Evolutionary conservation across 192 early-diverging fungal genomes (phyloP).

Genomic region (Allomyces macrogynus): DNA sequence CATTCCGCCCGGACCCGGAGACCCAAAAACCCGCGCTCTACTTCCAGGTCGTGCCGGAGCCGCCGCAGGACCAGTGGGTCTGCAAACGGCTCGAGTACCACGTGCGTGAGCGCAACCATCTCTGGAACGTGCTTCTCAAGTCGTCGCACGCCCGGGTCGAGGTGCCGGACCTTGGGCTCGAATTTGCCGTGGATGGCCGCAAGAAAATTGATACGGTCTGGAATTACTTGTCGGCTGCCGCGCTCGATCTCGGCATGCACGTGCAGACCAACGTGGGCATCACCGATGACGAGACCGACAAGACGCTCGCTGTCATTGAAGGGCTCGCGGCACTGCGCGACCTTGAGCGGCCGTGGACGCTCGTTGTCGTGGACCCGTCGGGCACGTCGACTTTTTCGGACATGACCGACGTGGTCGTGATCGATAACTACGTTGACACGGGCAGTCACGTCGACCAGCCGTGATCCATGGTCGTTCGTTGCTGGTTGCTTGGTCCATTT

Average conservation of each 20-base stretch:
- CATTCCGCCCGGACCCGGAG: not conserved
- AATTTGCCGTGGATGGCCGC: not conserved
- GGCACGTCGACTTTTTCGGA: not conserved
- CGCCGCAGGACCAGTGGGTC: not conserved
- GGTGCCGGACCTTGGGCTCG: not conserved
- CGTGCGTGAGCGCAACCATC: not conserved
- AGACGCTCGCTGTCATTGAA: not conserved
- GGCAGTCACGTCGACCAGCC: not conserved
- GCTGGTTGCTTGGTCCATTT: not conserved
- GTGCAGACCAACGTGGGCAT: not conserved
- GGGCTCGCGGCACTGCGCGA: not conserved
- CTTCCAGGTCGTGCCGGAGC: not conserved
- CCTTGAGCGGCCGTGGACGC: not conserved
- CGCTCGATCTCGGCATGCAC: not conserved
- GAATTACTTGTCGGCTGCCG: not conserved
- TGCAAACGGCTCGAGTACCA: not conserved
- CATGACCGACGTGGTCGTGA: not conserved
- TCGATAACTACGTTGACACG: not conserved
- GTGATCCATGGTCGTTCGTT: not conserved
- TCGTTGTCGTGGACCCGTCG: not conserved
- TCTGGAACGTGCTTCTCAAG: not conserved
- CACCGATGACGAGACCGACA: not conserved
- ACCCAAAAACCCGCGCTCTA: not conserved
- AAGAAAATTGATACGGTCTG: not conserved
- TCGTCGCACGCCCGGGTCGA: not conserved